Base-by-base conservation (phyloP, 2,329 filamentous ascomycete species). In the Fusarium burgessii region DNA sequence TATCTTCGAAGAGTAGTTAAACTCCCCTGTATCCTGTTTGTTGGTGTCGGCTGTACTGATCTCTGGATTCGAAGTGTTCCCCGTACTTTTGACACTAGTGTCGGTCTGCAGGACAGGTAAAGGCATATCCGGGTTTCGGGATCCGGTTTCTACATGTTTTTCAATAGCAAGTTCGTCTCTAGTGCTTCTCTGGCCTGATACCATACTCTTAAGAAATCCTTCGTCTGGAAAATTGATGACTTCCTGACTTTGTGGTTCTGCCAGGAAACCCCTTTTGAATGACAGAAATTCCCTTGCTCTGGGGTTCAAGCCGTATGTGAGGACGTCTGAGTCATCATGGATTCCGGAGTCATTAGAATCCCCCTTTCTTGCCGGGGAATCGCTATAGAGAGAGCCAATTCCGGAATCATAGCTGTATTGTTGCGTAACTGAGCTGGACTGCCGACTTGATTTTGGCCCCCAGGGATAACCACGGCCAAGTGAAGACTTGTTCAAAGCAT, bases 251-350 rank as follows among this genome's bases (percentile, higher is more conserved):
- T 47, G 47, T 29, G 36, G 35, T 29, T 33, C 11, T 7, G 38
- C 13, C 12, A 23, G 18, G 15, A 60, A 59, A 18, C 45, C 51
- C 14, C 46, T 56, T 15, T 51, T 68, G 33, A 80, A 73, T 2
- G 79, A 80, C 12, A 80, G 66, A 51, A 80, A 80, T 45, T 80
- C 79, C 58, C 78, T 77, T 41, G 79, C 79, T 62, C 71, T 77
- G 7, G 79, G 79, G 46, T 80, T 80, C 66, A 80, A 68, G 1
- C 66, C 71, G 25, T 67, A 71, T 23, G 62, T 56, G 32, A 68
- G 64, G 25, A 50, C 14, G 10, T 62, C 25, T 6, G 50, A 23
- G 29, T 66, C 62, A 11, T 71, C 41, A 23, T n/a, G 71, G 35
- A 72, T 45, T 11, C 66, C 68, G 5, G 74, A 76, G 65, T 75